Percentiles rank a stretch among this genome's conserved stretches.
phyloP scores from a whole-genome alignment of 768 basidiomycete species.

The Tylopilus vinaceipallidus region DNA sequence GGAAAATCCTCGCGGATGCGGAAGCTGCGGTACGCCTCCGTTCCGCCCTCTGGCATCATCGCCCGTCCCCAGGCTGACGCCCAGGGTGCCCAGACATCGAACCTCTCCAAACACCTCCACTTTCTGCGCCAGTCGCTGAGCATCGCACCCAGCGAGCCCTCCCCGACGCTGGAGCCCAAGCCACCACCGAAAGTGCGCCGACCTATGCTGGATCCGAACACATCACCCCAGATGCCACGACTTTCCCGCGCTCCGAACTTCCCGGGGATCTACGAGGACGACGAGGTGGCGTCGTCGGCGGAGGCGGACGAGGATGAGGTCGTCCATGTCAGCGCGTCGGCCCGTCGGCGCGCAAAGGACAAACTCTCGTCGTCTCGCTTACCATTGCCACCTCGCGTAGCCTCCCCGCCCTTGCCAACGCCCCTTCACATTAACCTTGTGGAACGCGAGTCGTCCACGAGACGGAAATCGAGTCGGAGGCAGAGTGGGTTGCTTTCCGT shows the following conservation, averaged over 20 bases:
- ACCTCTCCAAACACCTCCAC: constrained; percentile 62
- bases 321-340: constrained; percentile 37
- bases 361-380: constrained; percentile 48
- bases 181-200: constrained; percentile 51
- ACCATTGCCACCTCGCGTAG: constrained; percentile 45
- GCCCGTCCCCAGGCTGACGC: constrained; percentile 6
- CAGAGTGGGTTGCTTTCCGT: constrained; percentile 57
- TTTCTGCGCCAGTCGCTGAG: constrained; percentile 63
- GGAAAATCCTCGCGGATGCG: constrained; percentile 67
- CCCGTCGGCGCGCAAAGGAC: constrained; percentile 46
- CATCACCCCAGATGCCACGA: constrained; percentile 51
- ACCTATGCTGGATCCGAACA: constrained; percentile 40
- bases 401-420: constrained; percentile 37
- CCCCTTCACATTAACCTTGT: constrained; percentile 35
- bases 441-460: constrained; percentile 32
- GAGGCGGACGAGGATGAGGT: constrained; percentile 43
- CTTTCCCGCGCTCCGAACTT: constrained; percentile 65
- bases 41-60: constrained; percentile 17
- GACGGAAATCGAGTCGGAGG: constrained; percentile 29
- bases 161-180: constrained; percentile 39
- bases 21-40: constrained; percentile 63
- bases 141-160: constrained; percentile 35
- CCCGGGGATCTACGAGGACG: constrained; percentile 67
- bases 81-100: constrained; percentile 42
- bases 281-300: constrained; percentile 46